phyloP scores from a whole-genome alignment of 2,329 filamentous ascomycete species.

The Rutstroemia sydowiana region DNA sequence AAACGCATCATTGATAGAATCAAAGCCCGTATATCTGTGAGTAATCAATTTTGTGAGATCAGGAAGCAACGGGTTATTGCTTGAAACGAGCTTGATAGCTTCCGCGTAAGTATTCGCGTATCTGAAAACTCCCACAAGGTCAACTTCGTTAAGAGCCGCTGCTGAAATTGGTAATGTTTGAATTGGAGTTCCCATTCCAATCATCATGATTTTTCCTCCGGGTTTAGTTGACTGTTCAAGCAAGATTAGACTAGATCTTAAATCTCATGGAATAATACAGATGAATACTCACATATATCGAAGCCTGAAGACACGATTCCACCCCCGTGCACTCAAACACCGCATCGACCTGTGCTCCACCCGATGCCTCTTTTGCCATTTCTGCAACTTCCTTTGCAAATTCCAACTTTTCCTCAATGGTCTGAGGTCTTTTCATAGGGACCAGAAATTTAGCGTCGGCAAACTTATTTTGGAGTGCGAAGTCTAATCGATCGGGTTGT shows the following conservation, averaged over 20 bases:
- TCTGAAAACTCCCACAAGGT: slow-evolving; percentile 68
- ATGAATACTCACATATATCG: slow-evolving; percentile 39
- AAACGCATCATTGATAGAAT: slow-evolving; percentile 82
- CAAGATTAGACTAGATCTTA: slow-evolving; percentile 6
- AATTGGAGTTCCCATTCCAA: slow-evolving; percentile 72
- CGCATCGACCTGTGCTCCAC: slow-evolving; percentile 55
- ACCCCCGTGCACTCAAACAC: slow-evolving; percentile 52
- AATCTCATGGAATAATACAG: not conserved
- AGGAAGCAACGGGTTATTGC: slow-evolving; percentile 55
- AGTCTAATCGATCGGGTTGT: slow-evolving; percentile 75
- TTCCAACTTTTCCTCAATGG: slow-evolving; percentile 27
- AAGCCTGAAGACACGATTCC: slow-evolving; percentile 47
- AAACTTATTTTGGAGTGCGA: slow-evolving; percentile 46
- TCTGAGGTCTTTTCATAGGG: slow-evolving; percentile 26
- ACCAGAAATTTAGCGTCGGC: slow-evolving; percentile 27
- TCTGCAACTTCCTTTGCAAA: slow-evolving; percentile 32
- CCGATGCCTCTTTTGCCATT: slow-evolving; percentile 48
- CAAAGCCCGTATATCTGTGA: slow-evolving; percentile 68
- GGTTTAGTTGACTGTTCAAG: slow-evolving; percentile 47
- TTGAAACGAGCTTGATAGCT: slow-evolving; percentile 80
- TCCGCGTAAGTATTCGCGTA: slow-evolving; percentile 83
- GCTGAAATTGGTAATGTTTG: slow-evolving; percentile 68
- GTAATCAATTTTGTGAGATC: slow-evolving; percentile 77
- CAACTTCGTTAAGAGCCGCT: slow-evolving; percentile 66
- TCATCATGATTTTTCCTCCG: slow-evolving; percentile 66